Conservation (phyloP, 306 rosid genomes). For the Corylus americana region DNA sequence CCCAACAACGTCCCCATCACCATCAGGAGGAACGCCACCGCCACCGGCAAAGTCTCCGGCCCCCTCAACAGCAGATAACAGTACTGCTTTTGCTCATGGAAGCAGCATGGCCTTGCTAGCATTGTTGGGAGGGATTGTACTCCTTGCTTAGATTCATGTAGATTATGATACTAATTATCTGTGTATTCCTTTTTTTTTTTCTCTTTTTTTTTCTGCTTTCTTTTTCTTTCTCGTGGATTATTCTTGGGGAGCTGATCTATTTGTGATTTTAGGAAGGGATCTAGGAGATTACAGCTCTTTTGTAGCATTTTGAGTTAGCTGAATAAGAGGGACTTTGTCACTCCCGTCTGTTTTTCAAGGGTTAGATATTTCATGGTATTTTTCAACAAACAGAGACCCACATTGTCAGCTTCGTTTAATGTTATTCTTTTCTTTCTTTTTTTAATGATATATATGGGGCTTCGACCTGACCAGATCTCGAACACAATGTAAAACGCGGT, state of each 20-base stretch:
- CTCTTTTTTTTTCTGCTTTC: background rate
- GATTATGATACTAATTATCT: constrained; percentile 24
- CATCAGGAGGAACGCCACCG: no score
- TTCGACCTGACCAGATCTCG: no score
- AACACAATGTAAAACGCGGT: no score
- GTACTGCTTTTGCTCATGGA: constrained; percentile 32
- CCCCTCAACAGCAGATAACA: background rate
- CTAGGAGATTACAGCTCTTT: constrained; percentile 15
- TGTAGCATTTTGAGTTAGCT: constrained; percentile 38
- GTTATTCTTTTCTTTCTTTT: no score
- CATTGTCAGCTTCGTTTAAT: no score
- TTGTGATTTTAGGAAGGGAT: constrained; percentile 24
- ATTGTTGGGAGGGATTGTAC: constrained; percentile 39
- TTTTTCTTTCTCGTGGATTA: constrained; percentile 23
- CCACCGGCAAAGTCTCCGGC: constrained; percentile 6
- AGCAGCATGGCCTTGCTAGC: constrained; percentile 35
- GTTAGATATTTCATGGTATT: background rate
- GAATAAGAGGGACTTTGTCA: constrained; percentile 36
- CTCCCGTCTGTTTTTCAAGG: constrained; percentile 13
- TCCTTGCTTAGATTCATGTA: constrained; percentile 19
- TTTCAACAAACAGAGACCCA: no score
- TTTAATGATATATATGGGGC: no score
- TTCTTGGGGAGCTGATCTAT: constrained; percentile 35
- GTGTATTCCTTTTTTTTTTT: constrained; percentile 16
- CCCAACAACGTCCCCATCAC: background rate